Base-by-base conservation (phyloP, 2,329 filamentous ascomycete genomes). In the Microcyclosporella mali region DNA sequence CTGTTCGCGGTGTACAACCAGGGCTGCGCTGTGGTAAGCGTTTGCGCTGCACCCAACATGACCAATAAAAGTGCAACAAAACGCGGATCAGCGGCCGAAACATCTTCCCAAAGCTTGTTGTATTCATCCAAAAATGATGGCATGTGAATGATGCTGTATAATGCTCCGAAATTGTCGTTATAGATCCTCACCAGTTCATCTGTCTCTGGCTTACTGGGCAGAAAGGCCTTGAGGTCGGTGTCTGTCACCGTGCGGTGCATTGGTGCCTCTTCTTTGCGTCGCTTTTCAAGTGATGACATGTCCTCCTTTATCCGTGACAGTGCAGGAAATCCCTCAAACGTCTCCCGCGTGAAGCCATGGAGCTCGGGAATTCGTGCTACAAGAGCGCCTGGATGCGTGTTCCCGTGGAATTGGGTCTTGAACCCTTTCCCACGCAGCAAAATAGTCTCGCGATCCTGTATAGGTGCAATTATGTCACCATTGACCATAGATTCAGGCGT, bases 111-210 rank as follows among this genome's bases (percentile, higher is more conserved):
- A 46, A 72, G 73, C 1, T 40, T 56, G 3, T 61, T 46, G 49
- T 77, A 79, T 6, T 76, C 70, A 15, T 60, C 50, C 65, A 67
- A 68, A 46, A 79, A 81, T 0, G 66, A 70, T 0, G 75, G 74
- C 3, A 64, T 56, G 41, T 80, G 76, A 0, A 80, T 55, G 33
- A 80, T 71, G 2, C 74, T 69, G 39, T 76, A 70, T 0, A 67
- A 65, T 1, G 66, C 68, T 45, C 77, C 77, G 44, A 74, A 77
- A 0, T 61, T 70, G 2, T 58, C 56, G 33, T 78, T 69, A 56
- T 80, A 81, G 0, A 71, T 49, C 1, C 55, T 44, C 6, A 67
- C 64, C 56, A 72, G 66, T 10, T 51, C 29, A 43, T 78, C 72
- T 1, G 70, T 59, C 14, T 62, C 53, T 12, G 40, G 47, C 38